Evolutionary conservation across 805 yeast species (phyloP), one percentile per base, ranked within the genome.

Genomic region (Zygoascus flipseniorum): DNA sequence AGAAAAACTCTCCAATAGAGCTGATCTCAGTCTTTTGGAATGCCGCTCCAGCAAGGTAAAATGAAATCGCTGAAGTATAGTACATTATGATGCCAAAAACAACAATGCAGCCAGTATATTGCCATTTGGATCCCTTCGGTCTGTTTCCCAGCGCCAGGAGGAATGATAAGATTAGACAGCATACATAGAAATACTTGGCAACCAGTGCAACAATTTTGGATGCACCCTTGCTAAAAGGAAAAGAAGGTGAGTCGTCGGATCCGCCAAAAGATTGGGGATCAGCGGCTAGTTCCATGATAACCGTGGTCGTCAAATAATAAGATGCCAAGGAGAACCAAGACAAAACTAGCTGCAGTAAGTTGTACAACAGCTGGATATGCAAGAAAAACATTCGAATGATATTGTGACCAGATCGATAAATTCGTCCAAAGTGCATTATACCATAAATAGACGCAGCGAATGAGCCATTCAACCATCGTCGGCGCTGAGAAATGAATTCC

Each of bases 391-490:
- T 72, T 52, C 86, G 74, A 37, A 74, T 65, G 13, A 72, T 47
- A 37, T 79, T 76, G 65, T 81, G 86, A 14, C 77, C 69, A 6
- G 83, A 76, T n/a, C 69, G 56, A 75, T 82, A 81, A 41, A 81
- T 60, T 28, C 80, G 75, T 16, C 76, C 75, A 62, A 80, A 80
- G 60, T 81, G 84, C 51, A 70, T 76, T 58, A 81, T 68, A 1
- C 80, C 66, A 48, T 58, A 59, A 11, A 59, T n/a, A 47, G 81
- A 81, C 1, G 86, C 86, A 43, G 83, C 83, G 62, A 82, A 82
- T 1, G 86, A 81, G 46, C 86, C 86, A 63, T 82, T 82, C 54
- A 82, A 71, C 86, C 86, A 82, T 60, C 86, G 74, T 63, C 86
- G 74, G 58, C 86, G 74, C 65, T 82, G 86, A 41, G 80, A 72